A percentile compares a stretch with the other conserved stretches of the same genome.
Conservation (phyloP, 495 filamentous ascomycete species). For the Symbiotaphrina buchneri region DNA sequence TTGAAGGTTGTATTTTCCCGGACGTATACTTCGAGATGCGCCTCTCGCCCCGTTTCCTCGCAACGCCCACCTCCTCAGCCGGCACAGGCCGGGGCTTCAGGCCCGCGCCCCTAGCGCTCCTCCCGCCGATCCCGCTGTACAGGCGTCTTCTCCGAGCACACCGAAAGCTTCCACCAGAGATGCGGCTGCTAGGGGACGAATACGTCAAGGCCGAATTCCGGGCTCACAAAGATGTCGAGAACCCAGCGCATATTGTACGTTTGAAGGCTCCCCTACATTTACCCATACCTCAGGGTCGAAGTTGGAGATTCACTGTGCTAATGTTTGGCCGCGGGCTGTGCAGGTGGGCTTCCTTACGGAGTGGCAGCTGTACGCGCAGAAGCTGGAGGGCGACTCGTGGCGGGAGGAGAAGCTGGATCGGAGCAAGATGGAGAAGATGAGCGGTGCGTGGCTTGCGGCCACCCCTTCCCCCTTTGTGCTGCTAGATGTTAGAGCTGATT, state of each 20-base stretch:
- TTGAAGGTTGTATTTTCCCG: too few species aligned
- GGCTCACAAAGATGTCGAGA: slow-evolving; percentile 59
- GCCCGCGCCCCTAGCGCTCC: slow-evolving; percentile 46
- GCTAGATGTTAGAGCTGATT: too few species aligned
- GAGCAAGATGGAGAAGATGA: slow-evolving; percentile 78
- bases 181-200: slow-evolving; percentile 67
- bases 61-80: slow-evolving; percentile 21
- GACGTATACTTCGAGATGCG: slow-evolving; percentile 17
- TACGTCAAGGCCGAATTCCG: slow-evolving; percentile 87
- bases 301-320: background rate
- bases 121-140: slow-evolving; percentile 84
- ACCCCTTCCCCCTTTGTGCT: slow-evolving; percentile 4
- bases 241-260: slow-evolving; percentile 75
- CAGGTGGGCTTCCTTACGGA: slow-evolving; percentile 90
- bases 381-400: slow-evolving; percentile 72
- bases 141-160: slow-evolving; percentile 71
- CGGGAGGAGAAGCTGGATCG: slow-evolving; percentile 53
- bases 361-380: slow-evolving; percentile 89
- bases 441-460: slow-evolving; percentile 37
- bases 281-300: background rate
- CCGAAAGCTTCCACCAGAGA: slow-evolving; percentile 46
- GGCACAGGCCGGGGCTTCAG: slow-evolving; percentile 26
- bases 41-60: slow-evolving; percentile 13
- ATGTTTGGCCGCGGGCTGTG: background rate
- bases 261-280: background rate